Evolutionary conservation across 2,329 filamentous ascomycete genomes (phyloP), one percentile per base, ranked within the genome.

Genomic region (Dothiorella sarmentorum): DNA sequence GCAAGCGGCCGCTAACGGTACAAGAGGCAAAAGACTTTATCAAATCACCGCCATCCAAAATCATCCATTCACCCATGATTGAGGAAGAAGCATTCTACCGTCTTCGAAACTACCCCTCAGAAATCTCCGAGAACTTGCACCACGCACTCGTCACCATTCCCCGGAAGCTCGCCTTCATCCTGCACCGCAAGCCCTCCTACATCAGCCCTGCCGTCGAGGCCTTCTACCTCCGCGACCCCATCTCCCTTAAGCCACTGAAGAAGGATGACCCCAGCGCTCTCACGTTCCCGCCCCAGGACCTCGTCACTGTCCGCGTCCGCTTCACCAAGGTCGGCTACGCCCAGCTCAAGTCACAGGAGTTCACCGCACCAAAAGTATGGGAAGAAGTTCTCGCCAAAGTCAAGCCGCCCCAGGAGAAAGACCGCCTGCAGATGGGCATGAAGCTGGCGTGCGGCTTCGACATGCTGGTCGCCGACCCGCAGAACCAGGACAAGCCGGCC

Each of bases 251-350:
- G 58, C 83, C 86, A 1, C 76, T 96, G 3, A 76, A 86, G 58
- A 66, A 67, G 2, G 76, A 81, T 56, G 78, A 82, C 31, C 72
- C 82, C 0, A 75, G 72, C 0, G 72, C 76, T 0, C 77, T 91
- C 2, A 69, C 73, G 2, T 96, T 99, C 66, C 81, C 85, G 3
- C 91, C 91, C 0, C 74, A 81, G 44, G 93, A 97, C 69, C 82
- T 96, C 37, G 88, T 97, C 9, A 87, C 85, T 0, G 78, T 90
- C 26, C 92, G 89, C 66, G 83, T 90, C 27, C 86, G 83, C 43
- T 97, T 97, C 71, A 96, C 91, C 3, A 91, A 87, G 70, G 87
- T 96, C 0, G 84, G 96, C 2, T 99, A 90, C 69, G 94, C 95
- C 4, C 94, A 99, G 70, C 75, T 99, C 7, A 88, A 87, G 61